Evolutionary conservation across 2,329 filamentous ascomycete genomes (phyloP).

Genomic region (Bretziella fagacearum): DNA sequence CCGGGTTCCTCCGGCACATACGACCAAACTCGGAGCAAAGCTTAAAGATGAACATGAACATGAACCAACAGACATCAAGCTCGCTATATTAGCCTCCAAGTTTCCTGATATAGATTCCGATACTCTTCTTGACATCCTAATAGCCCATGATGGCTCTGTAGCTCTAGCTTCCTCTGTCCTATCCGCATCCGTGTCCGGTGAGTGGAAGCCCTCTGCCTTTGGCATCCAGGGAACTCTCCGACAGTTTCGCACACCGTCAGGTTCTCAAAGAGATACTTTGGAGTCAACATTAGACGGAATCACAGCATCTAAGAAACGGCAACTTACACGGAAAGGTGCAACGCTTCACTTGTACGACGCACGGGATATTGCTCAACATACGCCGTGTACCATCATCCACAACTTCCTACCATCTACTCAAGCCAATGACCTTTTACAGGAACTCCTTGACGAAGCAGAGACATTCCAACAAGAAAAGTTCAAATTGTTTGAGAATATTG

Average conservation of each 20-base stretch:
- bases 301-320: conserved; percentile 9
- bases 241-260: conserved; percentile 25
- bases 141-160: conserved; percentile 64
- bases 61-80: conserved; percentile 76
- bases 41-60: conserved; percentile 30
- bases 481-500: conserved; percentile 75
- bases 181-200: conserved; percentile 13
- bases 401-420: conserved; percentile 62
- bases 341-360: conserved; percentile 75
- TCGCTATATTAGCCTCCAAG: conserved; percentile 68
- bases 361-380: conserved; percentile 62
- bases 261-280: not conserved
- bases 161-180: conserved; percentile 27
- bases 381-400: conserved; percentile 81
- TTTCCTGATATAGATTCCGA: conserved; percentile 47
- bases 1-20: conserved; percentile 13
- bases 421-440: conserved; percentile 56
- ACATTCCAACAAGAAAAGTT: conserved; percentile 58
- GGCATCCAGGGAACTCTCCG: conserved; percentile 49
- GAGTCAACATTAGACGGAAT: conserved; percentile 19
- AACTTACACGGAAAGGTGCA: conserved; percentile 31
- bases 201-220: conserved; percentile 17
- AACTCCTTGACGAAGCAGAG: conserved; percentile 57
- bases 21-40: not conserved
- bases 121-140: conserved; percentile 57